Conservation (phyloP, 305 asterid genomes). For the Fraxinus paxiana region DNA sequence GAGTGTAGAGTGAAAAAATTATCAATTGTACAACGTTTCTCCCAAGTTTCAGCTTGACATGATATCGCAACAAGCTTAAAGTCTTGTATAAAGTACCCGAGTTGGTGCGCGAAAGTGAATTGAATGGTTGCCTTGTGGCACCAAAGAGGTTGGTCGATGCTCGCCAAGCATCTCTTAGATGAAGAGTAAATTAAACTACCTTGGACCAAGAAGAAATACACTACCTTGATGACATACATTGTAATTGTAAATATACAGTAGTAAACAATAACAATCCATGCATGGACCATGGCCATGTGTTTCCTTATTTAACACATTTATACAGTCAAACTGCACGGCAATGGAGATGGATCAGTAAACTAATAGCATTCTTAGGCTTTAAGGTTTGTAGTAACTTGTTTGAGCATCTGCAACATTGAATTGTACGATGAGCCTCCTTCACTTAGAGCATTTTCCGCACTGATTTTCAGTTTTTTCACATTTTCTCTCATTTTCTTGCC, state of each 20-base stretch:
- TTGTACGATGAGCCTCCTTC: slow-evolving; percentile 44
- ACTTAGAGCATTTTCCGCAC: slow-evolving; percentile 28
- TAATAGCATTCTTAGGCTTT: neutral
- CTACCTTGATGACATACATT: neutral
- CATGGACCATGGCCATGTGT: neutral
- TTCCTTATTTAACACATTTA: neutral
- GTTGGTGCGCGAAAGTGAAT: neutral
- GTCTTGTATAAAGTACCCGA: neutral
- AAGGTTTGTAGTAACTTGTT: neutral
- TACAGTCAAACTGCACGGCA: neutral
- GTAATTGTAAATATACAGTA: neutral
- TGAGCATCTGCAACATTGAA: slow-evolving; percentile 31
- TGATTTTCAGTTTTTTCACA: slow-evolving; percentile 31
- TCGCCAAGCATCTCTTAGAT: neutral
- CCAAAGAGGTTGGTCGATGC: neutral
- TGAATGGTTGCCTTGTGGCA: neutral
- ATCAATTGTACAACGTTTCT: neutral
- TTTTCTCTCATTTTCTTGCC: slow-evolving; percentile 36
- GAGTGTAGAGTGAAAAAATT: too few species aligned
- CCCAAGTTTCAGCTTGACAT: neutral
- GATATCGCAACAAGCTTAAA: neutral
- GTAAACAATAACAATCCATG: neutral
- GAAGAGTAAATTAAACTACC: neutral
- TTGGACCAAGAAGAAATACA: neutral
- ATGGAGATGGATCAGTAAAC: neutral